Percentiles rank a stretch among this genome's conserved stretches.
Evolutionary conservation across 768 basidiomycete genomes (phyloP).

Genomic region (Leccinum ochraceum): DNA sequence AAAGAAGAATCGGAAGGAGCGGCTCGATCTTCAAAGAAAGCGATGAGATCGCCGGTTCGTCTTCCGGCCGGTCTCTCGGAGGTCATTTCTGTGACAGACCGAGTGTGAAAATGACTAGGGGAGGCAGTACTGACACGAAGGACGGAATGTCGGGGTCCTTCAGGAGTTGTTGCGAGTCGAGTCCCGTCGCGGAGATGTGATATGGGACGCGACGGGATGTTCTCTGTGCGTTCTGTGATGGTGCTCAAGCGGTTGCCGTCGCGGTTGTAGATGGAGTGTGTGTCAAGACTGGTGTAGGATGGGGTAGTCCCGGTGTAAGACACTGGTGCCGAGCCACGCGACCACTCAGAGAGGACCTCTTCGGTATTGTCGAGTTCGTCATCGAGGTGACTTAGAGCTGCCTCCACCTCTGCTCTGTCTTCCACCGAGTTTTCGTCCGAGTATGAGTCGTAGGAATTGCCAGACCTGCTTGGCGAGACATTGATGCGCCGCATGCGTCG

Average conservation of each 20-base stretch:
- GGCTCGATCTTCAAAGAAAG: slow-evolving; percentile 65
- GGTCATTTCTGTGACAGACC: slow-evolving; percentile 59
- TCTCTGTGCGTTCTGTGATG: slow-evolving; percentile 79
- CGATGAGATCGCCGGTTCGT: slow-evolving; percentile 70
- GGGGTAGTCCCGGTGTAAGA: slow-evolving; percentile 36
- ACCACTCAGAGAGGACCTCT: slow-evolving; percentile 67
- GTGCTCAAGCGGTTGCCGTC: slow-evolving; percentile 62
- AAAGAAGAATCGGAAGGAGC: slow-evolving; percentile 37
- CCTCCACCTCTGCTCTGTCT: slow-evolving; percentile 62
- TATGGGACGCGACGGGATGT: slow-evolving; percentile 56
- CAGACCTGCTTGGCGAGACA: slow-evolving; percentile 52
- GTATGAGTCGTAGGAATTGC: slow-evolving; percentile 48
- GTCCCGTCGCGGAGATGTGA: slow-evolving; percentile 41
- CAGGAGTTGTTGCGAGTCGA: slow-evolving; percentile 42
- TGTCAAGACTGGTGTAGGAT: slow-evolving; percentile 39
- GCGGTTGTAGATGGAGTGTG: slow-evolving; percentile 39
- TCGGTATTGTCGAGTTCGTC: slow-evolving; percentile 67
- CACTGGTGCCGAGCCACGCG: slow-evolving; percentile 40
- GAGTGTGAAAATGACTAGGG: slow-evolving; percentile 45
- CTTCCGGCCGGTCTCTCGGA: slow-evolving; percentile 47
- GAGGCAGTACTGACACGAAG: slow-evolving; percentile 41
- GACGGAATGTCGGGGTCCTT: slow-evolving; percentile 48
- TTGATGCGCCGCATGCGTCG: slow-evolving; percentile 52
- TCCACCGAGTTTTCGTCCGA: slow-evolving; percentile 54
- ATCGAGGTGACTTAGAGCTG: slow-evolving; percentile 64